phyloP scores from a whole-genome alignment of 1,284 basidiomycete species.

The Amylostereum areolatum region DNA sequence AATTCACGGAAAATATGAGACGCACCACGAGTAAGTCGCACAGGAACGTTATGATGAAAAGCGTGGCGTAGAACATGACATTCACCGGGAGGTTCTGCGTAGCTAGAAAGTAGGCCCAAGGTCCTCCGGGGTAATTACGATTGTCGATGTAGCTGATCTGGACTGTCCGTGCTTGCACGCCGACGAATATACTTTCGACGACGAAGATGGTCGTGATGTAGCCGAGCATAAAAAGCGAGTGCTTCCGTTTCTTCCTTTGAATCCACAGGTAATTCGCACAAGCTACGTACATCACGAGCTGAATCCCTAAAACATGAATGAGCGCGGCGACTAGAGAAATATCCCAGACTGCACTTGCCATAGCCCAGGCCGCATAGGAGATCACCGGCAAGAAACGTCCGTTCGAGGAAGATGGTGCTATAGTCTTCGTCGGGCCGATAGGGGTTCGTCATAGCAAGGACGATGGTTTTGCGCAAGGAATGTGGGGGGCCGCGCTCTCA shows the following conservation, averaged over 20 bases:
- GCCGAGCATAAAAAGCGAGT: constrained; percentile 6
- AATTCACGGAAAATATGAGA: background rate
- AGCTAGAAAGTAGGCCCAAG: constrained; percentile 36
- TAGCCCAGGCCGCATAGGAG: constrained; percentile 28
- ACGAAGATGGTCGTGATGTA: constrained; percentile 25
- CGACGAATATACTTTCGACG: constrained; percentile 23
- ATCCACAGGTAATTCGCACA: background rate
- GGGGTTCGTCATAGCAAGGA: too few species aligned
- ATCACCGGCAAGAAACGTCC: constrained; percentile 31
- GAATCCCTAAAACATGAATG: too few species aligned
- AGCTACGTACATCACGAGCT: background rate
- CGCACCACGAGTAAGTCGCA: constrained; percentile 29
- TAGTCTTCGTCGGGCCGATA: constrained; percentile 25
- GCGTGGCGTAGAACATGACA: constrained; percentile 34
- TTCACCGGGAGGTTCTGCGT: constrained; percentile 30
- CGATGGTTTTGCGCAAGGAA: too few species aligned
- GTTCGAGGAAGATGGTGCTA: constrained; percentile 26
- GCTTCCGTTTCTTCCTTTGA: background rate
- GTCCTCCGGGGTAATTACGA: constrained; percentile 29
- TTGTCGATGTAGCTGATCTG: constrained; percentile 28
- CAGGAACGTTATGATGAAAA: constrained; percentile 31
- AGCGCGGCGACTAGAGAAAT: too few species aligned
- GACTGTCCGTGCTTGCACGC: constrained; percentile 18
- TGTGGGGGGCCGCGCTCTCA: too few species aligned
- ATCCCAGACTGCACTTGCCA: too few species aligned